A percentile compares a stretch with the other conserved stretches of the same genome.
Conservation (phyloP, 257 asterid species). For the Penstemon barbatus region DNA sequence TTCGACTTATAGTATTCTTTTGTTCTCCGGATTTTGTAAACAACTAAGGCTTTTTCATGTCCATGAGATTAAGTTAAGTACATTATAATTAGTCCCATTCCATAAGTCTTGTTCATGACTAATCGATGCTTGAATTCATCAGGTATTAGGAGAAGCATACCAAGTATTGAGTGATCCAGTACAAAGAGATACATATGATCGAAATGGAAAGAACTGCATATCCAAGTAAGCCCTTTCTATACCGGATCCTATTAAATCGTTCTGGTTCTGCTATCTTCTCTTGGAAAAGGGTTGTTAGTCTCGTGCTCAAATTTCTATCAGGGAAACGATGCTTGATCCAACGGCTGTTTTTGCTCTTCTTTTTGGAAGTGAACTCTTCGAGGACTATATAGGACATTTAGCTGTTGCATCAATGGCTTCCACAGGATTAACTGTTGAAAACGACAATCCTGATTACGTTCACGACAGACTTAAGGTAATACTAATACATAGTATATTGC, state of each 20-base stretch:
- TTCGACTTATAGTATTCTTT: background rate
- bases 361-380: conserved; percentile 92
- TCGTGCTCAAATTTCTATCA: conserved; percentile 20
- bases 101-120: background rate
- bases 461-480: conserved; percentile 72
- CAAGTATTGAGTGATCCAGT: conserved; percentile 84
- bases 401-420: conserved; percentile 93
- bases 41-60: background rate
- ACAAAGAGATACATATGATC: conserved; percentile 78
- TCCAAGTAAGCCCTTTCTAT: conserved; percentile 50
- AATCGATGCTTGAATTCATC: conserved; percentile 21
- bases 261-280: background rate
- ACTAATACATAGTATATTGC: no score
- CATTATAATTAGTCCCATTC: no score
- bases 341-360: conserved; percentile 91
- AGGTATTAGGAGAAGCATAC: conserved; percentile 91
- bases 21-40: no score
- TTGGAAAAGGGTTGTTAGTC: background rate
- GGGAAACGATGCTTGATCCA: conserved; percentile 91
- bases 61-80: no score
- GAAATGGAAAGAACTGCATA: conserved; percentile 68
- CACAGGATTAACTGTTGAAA: conserved; percentile 52
- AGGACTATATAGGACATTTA: conserved; percentile 81
- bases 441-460: conserved; percentile 57
- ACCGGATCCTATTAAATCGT: background rate